phyloP scores from a whole-genome alignment of 2,329 filamentous ascomycete genomes.

The Taxawa tesnikishii region DNA sequence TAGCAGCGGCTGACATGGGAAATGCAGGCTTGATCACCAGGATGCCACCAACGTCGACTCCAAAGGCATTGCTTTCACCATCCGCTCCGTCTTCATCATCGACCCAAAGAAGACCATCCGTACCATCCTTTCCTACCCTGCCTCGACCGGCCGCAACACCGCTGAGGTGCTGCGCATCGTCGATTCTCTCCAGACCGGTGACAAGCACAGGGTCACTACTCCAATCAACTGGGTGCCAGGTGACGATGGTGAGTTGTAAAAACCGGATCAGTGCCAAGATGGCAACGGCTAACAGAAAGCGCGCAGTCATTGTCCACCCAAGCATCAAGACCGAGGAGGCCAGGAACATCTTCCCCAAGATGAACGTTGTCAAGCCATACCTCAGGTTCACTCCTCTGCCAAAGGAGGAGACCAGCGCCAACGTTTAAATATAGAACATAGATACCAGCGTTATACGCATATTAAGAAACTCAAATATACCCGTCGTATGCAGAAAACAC shows the following conservation, averaged over 20 bases:
- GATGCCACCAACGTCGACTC: constrained; percentile 46
- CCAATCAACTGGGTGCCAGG: constrained; percentile 50
- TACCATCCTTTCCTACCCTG: constrained; percentile 50
- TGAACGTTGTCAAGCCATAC: constrained; percentile 52
- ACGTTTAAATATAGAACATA: constrained; percentile 20
- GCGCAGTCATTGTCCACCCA: constrained; percentile 51
- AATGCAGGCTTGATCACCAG: constrained; percentile 37
- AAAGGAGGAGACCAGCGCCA: constrained; percentile 44
- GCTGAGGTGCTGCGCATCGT: constrained; percentile 40
- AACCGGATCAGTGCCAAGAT: too few species aligned
- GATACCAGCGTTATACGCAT: too few species aligned
- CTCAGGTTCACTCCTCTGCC: constrained; percentile 47
- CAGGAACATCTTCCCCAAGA: constrained; percentile 46
- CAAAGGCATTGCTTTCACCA: constrained; percentile 48
- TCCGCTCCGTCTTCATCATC: constrained; percentile 53
- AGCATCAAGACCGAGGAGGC: constrained; percentile 45
- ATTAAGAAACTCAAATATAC: too few species aligned
- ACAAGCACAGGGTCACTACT: constrained; percentile 48
- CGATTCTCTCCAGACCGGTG: constrained; percentile 42
- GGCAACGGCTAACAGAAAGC: too few species aligned
- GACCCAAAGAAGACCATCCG: constrained; percentile 54
- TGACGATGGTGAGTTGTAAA: constrained; percentile 34
- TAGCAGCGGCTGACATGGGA: not conserved
- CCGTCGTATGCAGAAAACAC: too few species aligned
- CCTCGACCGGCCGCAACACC: constrained; percentile 46